A percentile compares a stretch with the other conserved stretches of the same genome.
Conservation (phyloP, 2,329 filamentous ascomycete genomes). For the Cladosporium sphaerospermum region DNA sequence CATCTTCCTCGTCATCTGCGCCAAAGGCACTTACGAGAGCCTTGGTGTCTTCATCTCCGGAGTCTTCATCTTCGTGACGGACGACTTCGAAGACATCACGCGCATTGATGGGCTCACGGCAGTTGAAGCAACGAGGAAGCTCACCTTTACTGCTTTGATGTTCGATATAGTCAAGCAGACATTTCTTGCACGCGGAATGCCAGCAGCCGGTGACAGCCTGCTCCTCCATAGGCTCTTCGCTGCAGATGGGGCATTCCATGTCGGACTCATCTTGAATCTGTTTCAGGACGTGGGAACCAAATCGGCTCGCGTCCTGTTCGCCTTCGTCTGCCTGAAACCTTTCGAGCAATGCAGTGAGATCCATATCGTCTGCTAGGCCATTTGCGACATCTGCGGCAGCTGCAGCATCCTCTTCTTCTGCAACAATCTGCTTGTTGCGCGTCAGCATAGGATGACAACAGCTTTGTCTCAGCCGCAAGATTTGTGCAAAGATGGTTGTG, state of each 20-base stretch:
- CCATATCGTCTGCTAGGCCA: conserved; percentile 91
- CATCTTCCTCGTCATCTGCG: conserved; percentile 15
- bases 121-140: conserved; percentile 80
- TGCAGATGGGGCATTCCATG: conserved; percentile 89
- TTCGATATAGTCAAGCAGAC: conserved; percentile 81
- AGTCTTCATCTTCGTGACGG: conserved; percentile 58
- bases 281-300: conserved; percentile 78
- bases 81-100: conserved; percentile 91
- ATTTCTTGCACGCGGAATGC: conserved; percentile 95
- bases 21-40: conserved; percentile 17
- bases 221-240: conserved; percentile 91
- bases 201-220: conserved; percentile 94
- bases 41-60: conserved; percentile 13
- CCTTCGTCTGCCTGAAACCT: conserved; percentile 62
- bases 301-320: conserved; percentile 60
- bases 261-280: conserved; percentile 87
- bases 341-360: conserved; percentile 76
- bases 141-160: conserved; percentile 74
- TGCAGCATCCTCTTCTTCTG: conserved; percentile 80
- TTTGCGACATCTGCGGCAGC: conserved; percentile 70
- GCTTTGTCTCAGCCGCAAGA: conserved; percentile 82
- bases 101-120: conserved; percentile 72
- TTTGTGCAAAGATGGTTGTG: conserved; percentile 95
- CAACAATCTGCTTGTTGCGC: conserved; percentile 73
- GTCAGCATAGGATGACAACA: conserved; percentile 92